Evolutionary conservation across 2,329 filamentous ascomycete species (phyloP).

Genomic region (Aureobasidium subglaciale): DNA sequence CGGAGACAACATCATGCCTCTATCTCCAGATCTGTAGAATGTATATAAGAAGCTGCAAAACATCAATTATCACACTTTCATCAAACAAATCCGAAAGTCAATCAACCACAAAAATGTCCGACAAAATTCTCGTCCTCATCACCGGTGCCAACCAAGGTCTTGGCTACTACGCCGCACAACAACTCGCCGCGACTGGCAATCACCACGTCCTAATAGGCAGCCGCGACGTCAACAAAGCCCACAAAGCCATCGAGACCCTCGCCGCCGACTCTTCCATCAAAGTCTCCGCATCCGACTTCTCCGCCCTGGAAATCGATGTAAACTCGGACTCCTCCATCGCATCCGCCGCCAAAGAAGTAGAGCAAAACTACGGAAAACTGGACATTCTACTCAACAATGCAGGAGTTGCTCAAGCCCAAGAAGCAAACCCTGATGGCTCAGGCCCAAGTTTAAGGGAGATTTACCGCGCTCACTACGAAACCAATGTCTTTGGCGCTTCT

Average conservation of each 20-base stretch:
- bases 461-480: slow-evolving; percentile 22
- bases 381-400: slow-evolving; percentile 35
- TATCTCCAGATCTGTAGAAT: too few relatives aligned
- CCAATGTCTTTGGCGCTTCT: slow-evolving; percentile 25
- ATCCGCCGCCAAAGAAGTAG: slow-evolving; percentile 28
- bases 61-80: neutral
- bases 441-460: slow-evolving; percentile 17
- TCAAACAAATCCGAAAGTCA: neutral
- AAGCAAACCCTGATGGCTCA: neutral
- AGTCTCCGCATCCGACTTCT: slow-evolving; percentile 27
- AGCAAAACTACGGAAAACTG: slow-evolving; percentile 24
- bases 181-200: slow-evolving; percentile 31
- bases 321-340: slow-evolving; percentile 36
- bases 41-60: neutral
- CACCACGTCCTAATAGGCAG: slow-evolving; percentile 37
- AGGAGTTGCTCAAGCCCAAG: slow-evolving; percentile 22
- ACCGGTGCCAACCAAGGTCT: slow-evolving; percentile 40
- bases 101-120: neutral
- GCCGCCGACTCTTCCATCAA: slow-evolving; percentile 23
- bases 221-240: slow-evolving; percentile 30
- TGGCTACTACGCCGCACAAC: slow-evolving; percentile 36
- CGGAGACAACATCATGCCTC: neutral
- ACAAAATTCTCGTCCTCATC: slow-evolving; percentile 27
- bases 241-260: slow-evolving; percentile 30
- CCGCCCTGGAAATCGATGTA: slow-evolving; percentile 36